phyloP scores from a whole-genome alignment of 257 asterid genomes.

The Verbascum thapsus region DNA sequence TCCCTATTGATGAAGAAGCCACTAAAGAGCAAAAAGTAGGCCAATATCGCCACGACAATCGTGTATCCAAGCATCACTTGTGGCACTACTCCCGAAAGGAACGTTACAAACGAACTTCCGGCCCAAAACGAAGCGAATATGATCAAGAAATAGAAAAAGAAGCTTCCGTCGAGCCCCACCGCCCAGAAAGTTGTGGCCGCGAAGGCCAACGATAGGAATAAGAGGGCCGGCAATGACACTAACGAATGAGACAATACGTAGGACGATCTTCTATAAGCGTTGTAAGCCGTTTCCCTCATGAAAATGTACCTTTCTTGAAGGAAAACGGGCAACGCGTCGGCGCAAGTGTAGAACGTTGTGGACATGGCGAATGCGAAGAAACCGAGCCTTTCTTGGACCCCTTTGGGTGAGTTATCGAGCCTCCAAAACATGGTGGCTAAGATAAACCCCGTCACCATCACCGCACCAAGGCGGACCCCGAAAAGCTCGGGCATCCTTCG shows the following conservation, averaged over 20 bases:
- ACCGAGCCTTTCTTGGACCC: conserved; percentile 66
- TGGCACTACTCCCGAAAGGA: conserved; percentile 69
- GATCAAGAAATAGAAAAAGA: conserved; percentile 53
- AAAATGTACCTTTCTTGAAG: conserved; percentile 72
- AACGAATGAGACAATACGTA: conserved; percentile 64
- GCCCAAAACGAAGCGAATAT: conserved; percentile 77
- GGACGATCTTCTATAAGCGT: conserved; percentile 68
- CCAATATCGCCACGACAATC: conserved; percentile 61
- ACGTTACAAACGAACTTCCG: conserved; percentile 70
- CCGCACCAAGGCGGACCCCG: conserved; percentile 47
- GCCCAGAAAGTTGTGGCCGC: conserved; percentile 63
- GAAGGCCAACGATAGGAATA: conserved; percentile 50
- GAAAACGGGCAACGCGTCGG: conserved; percentile 74
- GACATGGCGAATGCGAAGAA: conserved; percentile 82
- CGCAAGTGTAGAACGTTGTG: conserved; percentile 73
- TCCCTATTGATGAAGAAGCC: conserved; percentile 76
- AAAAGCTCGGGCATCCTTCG: conserved; percentile 71
- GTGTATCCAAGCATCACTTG: conserved; percentile 79
- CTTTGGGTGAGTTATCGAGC: conserved; percentile 72
- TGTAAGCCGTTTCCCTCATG: conserved; percentile 73
- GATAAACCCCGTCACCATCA: conserved; percentile 67
- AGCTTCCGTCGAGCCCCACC: conserved; percentile 69
- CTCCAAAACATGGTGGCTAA: conserved; percentile 71
- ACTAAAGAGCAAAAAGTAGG: conserved; percentile 67
- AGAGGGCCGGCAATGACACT: conserved; percentile 51